A percentile compares a stretch with the other conserved stretches of the same genome.
Conservation (phyloP, 306 rosid species). For the Vachellia collinsii region DNA sequence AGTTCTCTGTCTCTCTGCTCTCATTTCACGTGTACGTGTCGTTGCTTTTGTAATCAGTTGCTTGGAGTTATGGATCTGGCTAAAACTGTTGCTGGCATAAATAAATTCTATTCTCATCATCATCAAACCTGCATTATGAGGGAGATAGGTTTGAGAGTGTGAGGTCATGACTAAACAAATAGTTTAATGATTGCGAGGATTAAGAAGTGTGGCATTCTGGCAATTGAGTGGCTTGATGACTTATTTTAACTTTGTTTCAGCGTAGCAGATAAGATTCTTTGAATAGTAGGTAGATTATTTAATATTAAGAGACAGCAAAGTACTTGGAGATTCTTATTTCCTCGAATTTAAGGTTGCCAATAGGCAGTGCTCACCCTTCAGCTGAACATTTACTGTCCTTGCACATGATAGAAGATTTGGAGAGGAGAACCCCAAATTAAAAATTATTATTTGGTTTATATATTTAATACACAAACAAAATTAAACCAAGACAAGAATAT, state of each 20-base stretch:
- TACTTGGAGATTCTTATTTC: constrained; percentile 37
- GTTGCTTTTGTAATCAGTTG: constrained; percentile 8
- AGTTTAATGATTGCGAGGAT: constrained; percentile 39
- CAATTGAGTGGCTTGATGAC: constrained; percentile 9
- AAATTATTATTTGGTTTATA: neutral
- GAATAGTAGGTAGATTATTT: constrained; percentile 20
- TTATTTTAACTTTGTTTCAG: constrained; percentile 18
- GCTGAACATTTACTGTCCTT: constrained; percentile 2
- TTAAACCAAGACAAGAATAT: neutral
- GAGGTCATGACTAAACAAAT: constrained; percentile 15
- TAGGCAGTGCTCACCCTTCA: constrained; percentile 8
- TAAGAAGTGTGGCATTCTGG: constrained; percentile 33
- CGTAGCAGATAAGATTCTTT: constrained; percentile 42
- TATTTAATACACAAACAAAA: neutral
- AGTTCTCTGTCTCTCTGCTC: constrained; percentile 23
- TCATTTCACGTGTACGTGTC: neutral
- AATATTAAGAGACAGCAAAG: constrained; percentile 10
- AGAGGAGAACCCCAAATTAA: neutral
- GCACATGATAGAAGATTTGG: constrained; percentile 24
- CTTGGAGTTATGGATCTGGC: constrained; percentile 1
- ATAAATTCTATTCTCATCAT: neutral
- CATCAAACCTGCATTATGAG: constrained; percentile 22
- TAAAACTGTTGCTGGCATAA: neutral
- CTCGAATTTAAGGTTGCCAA: constrained; percentile 16
- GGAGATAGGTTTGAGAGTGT: constrained; percentile 22